Evolutionary conservation across 441 rosid genomes (phyloP).

Genomic region (Mallotus japonicus): DNA sequence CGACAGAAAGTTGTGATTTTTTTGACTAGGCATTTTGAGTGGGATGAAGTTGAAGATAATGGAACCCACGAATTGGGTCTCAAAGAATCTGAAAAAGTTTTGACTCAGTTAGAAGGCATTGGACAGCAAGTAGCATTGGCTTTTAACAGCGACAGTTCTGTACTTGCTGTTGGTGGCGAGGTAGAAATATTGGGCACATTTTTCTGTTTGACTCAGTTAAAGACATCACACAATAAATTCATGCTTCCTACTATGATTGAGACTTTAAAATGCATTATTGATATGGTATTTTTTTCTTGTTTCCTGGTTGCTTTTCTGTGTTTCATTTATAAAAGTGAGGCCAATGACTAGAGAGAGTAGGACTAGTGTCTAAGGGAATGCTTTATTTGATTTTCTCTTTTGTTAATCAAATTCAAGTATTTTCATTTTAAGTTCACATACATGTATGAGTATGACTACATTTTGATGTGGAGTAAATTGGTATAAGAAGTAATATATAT

Average conservation of each 20-base stretch:
- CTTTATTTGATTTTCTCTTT: neutral
- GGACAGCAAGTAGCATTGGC: constrained; percentile 77
- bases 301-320: too few species aligned
- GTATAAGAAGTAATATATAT: neutral
- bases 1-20: too few species aligned
- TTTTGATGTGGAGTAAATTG: constrained; percentile 2
- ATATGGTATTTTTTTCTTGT: too few species aligned
- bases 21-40: constrained; percentile 58
- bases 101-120: constrained; percentile 51
- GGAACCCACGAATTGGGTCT: constrained; percentile 42
- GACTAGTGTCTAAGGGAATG: neutral
- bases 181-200: constrained; percentile 36
- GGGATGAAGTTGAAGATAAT: constrained; percentile 46
- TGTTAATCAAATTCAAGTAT: neutral
- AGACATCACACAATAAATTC: neutral
- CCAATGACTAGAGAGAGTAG: neutral
- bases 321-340: neutral
- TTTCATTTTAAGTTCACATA: neutral
- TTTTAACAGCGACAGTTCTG: constrained; percentile 62
- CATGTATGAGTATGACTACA: neutral
- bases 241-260: neutral
- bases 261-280: neutral
- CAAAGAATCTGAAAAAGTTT: constrained; percentile 51
- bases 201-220: neutral
- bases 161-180: constrained; percentile 83